Evolutionary conservation across 805 yeast species (phyloP).

Genomic region (Phaffomyces antillensis): DNA sequence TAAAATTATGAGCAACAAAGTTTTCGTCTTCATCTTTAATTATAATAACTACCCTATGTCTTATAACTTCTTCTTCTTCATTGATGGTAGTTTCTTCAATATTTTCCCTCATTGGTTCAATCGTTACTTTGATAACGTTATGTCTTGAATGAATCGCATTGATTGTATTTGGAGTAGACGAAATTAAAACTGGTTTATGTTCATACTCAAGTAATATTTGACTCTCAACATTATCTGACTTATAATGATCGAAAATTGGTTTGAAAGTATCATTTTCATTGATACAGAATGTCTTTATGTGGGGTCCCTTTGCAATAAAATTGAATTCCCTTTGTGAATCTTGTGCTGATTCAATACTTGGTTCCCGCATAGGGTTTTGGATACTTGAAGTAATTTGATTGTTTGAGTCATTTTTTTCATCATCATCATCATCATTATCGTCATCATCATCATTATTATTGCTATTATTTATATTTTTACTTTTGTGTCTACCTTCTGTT

Average conservation of each 20-base stretch:
- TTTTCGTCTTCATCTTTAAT: too few relatives aligned
- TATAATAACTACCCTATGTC: too few relatives aligned
- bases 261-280: neutral
- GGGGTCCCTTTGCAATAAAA: slow-evolving; percentile 5
- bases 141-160: slow-evolving; percentile 1
- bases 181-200: neutral
- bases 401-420: too few relatives aligned
- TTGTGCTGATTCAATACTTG: neutral
- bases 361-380: neutral
- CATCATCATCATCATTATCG: too few relatives aligned
- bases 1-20: too few relatives aligned
- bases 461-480: too few relatives aligned
- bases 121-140: slow-evolving; percentile 23
- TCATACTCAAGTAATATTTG: too few relatives aligned
- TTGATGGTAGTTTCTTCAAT: slow-evolving; percentile 9
- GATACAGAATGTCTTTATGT: neutral
- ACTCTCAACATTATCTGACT: too few relatives aligned
- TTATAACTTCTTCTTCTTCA: too few relatives aligned
- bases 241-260: neutral
- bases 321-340: neutral
- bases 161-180: slow-evolving; percentile 1
- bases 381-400: neutral
- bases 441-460: too few relatives aligned
- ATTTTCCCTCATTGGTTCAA: slow-evolving; percentile 4
- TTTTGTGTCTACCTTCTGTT: too few relatives aligned